These are phyloP conservation scores for Candida sojae DNA, from an alignment of 1,139 yeast genomes.

Conservation along the genomic window DNA sequence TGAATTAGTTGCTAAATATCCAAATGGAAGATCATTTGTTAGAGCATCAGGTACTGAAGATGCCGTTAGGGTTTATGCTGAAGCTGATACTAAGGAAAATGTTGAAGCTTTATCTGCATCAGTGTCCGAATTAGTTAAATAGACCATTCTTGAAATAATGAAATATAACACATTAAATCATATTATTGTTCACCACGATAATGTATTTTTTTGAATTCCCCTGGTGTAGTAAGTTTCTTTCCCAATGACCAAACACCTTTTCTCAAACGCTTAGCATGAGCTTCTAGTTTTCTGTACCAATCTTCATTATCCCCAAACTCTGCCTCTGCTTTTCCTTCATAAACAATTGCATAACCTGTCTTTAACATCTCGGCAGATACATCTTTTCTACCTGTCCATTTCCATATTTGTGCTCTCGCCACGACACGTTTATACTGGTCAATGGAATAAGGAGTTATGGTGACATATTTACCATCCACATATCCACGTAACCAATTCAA, in stretches of 20 bases:
- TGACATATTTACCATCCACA: conserved; percentile 64
- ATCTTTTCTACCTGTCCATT: conserved; percentile 73
- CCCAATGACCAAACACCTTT: conserved; percentile 73
- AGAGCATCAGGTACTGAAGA: conserved; percentile 98
- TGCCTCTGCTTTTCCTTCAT: conserved; percentile 79
- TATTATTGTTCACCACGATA: conserved; percentile 15
- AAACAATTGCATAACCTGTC: conserved; percentile 82
- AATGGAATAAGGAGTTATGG: conserved; percentile 72
- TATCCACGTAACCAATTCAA: conserved; percentile 69
- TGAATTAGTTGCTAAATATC: conserved; percentile 54
- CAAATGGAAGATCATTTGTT: conserved; percentile 82
- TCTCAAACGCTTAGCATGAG: conserved; percentile 53
- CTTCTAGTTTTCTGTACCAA: conserved; percentile 60
- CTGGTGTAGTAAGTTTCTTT: conserved; percentile 68
- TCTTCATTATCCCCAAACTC: conserved; percentile 81
- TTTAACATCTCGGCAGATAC: conserved; percentile 86
- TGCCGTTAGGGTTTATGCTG: conserved; percentile 95
- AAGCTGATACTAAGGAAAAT: conserved; percentile 56
- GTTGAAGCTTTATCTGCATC: conserved; percentile 33
- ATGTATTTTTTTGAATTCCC: conserved; percentile 65
- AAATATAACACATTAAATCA: background rate
- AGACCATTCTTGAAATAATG: conserved; percentile 3
- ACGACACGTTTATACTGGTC: conserved; percentile 93
- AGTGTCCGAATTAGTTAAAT: conserved; percentile 35
- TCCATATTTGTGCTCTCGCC: conserved; percentile 75